These are phyloP conservation scores for Ramularia endophylla DNA, from an alignment of 2,329 filamentous ascomycete species.

Conservation along the genomic window DNA sequence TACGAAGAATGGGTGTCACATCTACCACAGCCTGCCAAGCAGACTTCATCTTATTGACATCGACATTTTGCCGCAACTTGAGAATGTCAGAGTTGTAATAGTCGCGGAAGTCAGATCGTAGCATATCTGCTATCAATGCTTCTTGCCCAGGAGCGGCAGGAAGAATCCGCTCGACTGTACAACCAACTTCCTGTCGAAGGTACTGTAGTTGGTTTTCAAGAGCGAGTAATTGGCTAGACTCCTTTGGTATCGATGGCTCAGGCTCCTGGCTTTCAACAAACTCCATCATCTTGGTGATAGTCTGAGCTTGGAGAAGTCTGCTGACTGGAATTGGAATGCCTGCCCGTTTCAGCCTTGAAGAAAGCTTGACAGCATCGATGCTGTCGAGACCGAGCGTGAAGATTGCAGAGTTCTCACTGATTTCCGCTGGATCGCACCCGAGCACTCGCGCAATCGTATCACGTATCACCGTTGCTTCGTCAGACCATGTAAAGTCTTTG, in stretches of 20 bases:
- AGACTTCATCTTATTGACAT: constrained; percentile 50
- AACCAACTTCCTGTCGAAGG: constrained; percentile 1
- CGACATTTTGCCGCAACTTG: constrained; percentile 49
- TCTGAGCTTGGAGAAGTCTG: constrained; percentile 67
- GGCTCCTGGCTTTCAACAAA: constrained; percentile 5
- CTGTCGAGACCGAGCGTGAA: constrained; percentile 85
- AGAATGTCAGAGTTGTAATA: constrained; percentile 87
- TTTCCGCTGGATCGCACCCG: constrained; percentile 43
- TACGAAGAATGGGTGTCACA: constrained; percentile 66
- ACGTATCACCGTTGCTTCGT: constrained; percentile 49
- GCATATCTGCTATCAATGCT: constrained; percentile 76
- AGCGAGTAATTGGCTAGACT: constrained; percentile 6
- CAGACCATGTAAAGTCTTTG: constrained; percentile 53
- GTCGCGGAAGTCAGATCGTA: constrained; percentile 62
- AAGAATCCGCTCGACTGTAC: constrained; percentile 53
- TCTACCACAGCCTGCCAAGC: constrained; percentile 60
- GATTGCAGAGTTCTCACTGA: constrained; percentile 59
- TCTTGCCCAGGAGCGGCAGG: constrained; percentile 82
- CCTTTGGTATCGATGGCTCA: constrained; percentile 8
- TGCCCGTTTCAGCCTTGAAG: constrained; percentile 59
- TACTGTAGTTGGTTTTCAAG: constrained; percentile 13
- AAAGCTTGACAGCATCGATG: constrained; percentile 83
- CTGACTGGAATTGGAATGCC: constrained; percentile 63
- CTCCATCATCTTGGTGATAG: constrained; percentile 55
- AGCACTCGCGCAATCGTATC: constrained; percentile 60